phyloP scores from a whole-genome alignment of 129 eudicot genomes.

The Deinandra increscens region DNA sequence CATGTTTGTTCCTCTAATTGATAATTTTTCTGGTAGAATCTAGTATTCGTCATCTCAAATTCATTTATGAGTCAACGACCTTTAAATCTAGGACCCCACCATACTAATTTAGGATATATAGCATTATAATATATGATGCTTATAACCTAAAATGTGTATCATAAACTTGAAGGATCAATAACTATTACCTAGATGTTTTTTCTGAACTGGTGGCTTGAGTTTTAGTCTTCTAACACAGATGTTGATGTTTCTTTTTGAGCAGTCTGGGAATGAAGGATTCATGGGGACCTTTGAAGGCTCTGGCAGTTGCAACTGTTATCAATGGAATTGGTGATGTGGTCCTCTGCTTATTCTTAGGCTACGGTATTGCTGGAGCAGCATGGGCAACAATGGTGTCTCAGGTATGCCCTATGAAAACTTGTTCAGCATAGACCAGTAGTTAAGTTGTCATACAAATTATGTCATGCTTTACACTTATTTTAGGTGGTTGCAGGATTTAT shows the following conservation, averaged over 20 bases:
- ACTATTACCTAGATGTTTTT: not conserved
- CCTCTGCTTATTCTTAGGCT: slow-evolving; percentile 67
- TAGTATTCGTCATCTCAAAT: not conserved
- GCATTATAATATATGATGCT: not conserved
- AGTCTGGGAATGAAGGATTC: slow-evolving; percentile 99
- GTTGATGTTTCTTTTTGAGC: slow-evolving; percentile 34
- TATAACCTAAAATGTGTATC: not conserved
- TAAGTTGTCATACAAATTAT: not conserved
- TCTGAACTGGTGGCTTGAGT: slow-evolving; percentile 7
- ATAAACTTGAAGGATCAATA: not conserved
- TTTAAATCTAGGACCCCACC: not conserved
- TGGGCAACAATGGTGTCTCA: slow-evolving; percentile 99
- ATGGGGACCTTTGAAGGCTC: slow-evolving; percentile 96
- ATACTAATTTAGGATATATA: not conserved
- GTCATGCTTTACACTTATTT: slow-evolving; percentile 26
- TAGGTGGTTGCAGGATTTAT: slow-evolving; percentile 87
- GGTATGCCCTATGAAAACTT: slow-evolving; percentile 35
- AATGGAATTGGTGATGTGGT: slow-evolving; percentile 83
- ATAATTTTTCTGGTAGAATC: slow-evolving; percentile 25
- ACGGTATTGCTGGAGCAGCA: slow-evolving; percentile 99
- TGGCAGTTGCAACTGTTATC: slow-evolving; percentile 75
- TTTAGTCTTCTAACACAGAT: not conserved
- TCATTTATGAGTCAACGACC: not conserved
- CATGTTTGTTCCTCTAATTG: slow-evolving; percentile 11
- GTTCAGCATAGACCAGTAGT: not conserved